These are phyloP conservation scores for Trichophyton equinum DNA, from an alignment of 2,329 filamentous ascomycete genomes.

Conservation along the genomic window DNA sequence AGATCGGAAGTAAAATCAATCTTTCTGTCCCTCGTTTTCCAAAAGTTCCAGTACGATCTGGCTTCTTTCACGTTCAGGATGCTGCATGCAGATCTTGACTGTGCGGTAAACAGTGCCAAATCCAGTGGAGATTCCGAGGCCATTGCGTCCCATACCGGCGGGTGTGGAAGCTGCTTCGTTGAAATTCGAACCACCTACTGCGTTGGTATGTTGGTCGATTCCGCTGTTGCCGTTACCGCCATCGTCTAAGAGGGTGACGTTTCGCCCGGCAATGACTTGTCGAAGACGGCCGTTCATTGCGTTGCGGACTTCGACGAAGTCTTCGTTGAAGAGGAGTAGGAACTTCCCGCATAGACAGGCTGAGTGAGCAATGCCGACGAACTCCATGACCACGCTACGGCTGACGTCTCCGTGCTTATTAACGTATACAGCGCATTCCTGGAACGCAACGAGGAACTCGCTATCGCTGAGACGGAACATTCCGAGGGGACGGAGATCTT, in stretches of 20 bases:
- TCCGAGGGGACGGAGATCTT: conserved; percentile 70
- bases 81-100: conserved; percentile 89
- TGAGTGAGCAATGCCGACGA: conserved; percentile 80
- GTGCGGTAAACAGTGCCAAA: conserved; percentile 45
- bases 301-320: conserved; percentile 94
- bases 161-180: conserved; percentile 15
- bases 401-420: conserved; percentile 96
- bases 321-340: conserved; percentile 82
- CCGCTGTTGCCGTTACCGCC: conserved; percentile 50
- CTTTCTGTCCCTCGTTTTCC: conserved; percentile 72
- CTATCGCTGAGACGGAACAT: conserved; percentile 93
- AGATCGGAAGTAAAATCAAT: conserved; percentile 17
- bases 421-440: conserved; percentile 93
- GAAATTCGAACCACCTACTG: conserved; percentile 19
- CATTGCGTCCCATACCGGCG: conserved; percentile 24
- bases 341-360: conserved; percentile 88
- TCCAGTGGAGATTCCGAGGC: conserved; percentile 21
- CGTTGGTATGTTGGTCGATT: conserved; percentile 18
- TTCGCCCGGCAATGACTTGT: conserved; percentile 85
- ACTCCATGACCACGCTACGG: conserved; percentile 92
- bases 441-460: conserved; percentile 87
- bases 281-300: conserved; percentile 87
- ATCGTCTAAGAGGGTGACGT: conserved; percentile 83
- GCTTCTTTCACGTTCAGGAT: conserved; percentile 70
- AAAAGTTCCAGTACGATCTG: conserved; percentile 88